Evolutionary conservation across 306 rosid genomes (phyloP).

Genomic region (Coriaria nepalensis): DNA sequence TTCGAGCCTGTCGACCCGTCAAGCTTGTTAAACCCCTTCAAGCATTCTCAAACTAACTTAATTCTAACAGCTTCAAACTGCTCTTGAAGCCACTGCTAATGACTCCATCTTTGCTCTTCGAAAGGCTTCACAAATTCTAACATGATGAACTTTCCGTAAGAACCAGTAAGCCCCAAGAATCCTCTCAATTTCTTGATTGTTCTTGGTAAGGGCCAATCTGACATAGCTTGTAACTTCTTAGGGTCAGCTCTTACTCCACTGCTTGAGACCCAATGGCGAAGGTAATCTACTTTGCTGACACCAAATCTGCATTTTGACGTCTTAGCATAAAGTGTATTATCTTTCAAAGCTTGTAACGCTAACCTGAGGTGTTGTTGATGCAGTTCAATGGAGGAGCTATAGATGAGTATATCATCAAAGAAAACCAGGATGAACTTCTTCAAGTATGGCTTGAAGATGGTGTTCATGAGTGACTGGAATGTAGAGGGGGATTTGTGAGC

Average conservation of each 20-base stretch:
- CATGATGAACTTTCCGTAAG: neutral
- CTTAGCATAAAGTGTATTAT: neutral
- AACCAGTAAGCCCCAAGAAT: neutral
- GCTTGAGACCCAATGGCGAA: neutral
- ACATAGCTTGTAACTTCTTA: neutral
- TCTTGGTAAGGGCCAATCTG: neutral
- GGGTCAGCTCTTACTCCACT: neutral
- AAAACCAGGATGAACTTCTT: constrained; percentile 1
- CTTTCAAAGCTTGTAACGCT: neutral
- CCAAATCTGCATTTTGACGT: neutral
- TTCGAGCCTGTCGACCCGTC: no score
- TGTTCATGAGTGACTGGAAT: neutral
- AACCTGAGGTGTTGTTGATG: neutral
- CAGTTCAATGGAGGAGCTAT: neutral
- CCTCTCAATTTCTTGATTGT: neutral
- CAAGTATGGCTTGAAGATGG: neutral
- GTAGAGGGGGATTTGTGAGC: constrained; percentile 2
- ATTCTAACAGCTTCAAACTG: no score
- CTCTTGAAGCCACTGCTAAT: no score
- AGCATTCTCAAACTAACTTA: no score
- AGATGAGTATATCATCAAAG: constrained; percentile 6
- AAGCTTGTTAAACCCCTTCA: no score
- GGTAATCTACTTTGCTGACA: neutral
- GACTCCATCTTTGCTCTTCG: no score
- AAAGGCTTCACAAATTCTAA: no score